Percentiles rank a stretch among this genome's conserved stretches.
Conservation (phyloP, 225 moss, liverwort and hornwort genomes). For the Sphagnum tenellum region DNA sequence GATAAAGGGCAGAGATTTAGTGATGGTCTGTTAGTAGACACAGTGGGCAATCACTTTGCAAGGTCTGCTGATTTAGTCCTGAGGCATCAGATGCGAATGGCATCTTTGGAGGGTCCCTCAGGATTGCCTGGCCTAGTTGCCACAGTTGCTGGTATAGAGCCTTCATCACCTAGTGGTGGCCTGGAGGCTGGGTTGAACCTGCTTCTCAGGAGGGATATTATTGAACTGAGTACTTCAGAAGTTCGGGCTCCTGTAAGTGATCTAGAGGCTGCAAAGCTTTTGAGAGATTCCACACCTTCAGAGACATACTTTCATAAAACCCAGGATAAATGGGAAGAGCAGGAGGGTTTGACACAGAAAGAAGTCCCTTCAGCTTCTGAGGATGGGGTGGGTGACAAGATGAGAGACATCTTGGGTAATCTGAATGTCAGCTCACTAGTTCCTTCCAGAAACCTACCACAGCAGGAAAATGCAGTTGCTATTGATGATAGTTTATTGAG, state of each 20-base stretch:
- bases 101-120: too few species aligned
- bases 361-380: background rate
- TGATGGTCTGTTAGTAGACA: too few species aligned
- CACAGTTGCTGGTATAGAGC: too few species aligned
- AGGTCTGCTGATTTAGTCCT: too few species aligned
- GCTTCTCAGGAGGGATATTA: background rate
- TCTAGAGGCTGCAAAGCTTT: background rate
- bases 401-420: too few species aligned
- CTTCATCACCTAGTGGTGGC: too few species aligned
- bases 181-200: too few species aligned
- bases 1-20: too few species aligned
- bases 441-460: constrained; percentile 7
- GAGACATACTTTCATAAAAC: background rate
- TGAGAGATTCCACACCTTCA: background rate
- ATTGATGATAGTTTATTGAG: constrained; percentile 10
- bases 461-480: constrained; percentile 7
- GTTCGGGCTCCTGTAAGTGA: background rate
- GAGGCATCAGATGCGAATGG: too few species aligned
- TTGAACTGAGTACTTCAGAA: background rate
- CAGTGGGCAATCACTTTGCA: too few species aligned
- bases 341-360: background rate
- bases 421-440: background rate
- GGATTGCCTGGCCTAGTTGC: too few species aligned
- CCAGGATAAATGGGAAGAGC: background rate
- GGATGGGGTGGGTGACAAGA: background rate